These are phyloP conservation scores for Sporothrix mexicana DNA, from an alignment of 2,329 filamentous ascomycete genomes.

Conservation along the genomic window DNA sequence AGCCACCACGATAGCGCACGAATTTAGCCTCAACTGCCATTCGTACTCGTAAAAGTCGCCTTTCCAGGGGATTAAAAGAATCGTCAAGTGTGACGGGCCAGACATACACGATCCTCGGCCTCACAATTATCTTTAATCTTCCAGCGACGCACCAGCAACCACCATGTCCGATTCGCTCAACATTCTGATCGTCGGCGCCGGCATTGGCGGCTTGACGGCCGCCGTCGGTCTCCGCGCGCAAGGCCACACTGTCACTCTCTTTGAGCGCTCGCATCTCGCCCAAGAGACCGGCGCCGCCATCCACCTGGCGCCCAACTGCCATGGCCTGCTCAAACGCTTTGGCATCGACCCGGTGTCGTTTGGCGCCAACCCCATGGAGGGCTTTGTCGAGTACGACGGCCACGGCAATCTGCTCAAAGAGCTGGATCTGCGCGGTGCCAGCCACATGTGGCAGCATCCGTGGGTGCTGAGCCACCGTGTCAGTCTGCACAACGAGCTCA, in stretches of 20 bases:
- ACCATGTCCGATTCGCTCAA: neutral
- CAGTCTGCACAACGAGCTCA: constrained; percentile 17
- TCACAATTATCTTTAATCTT: too few species aligned
- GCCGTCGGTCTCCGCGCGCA: constrained; percentile 3
- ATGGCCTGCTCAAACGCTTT: neutral
- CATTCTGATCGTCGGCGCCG: constrained; percentile 5
- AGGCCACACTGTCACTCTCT: neutral
- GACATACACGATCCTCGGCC: too few species aligned
- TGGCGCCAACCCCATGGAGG: constrained; percentile 1
- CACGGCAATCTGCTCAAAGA: neutral
- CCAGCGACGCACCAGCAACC: neutral
- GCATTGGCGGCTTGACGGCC: constrained; percentile 5
- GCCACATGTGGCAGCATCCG: constrained; percentile 10
- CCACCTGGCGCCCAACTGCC: constrained; percentile 15
- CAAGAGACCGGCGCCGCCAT: constrained; percentile 4
- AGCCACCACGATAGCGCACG: neutral
- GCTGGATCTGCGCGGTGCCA: neutral
- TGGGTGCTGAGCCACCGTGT: constrained; percentile 16
- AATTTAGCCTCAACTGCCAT: neutral
- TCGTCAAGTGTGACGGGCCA: too few species aligned
- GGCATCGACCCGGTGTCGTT: neutral
- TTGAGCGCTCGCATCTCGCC: constrained; percentile 7
- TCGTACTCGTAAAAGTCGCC: constrained; percentile 1
- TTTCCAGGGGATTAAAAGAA: neutral
- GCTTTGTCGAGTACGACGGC: constrained; percentile 9